Evolutionary conservation across 371 early-diverging fungal species (phyloP).

Genomic region (Mucor lusitanicus): DNA sequence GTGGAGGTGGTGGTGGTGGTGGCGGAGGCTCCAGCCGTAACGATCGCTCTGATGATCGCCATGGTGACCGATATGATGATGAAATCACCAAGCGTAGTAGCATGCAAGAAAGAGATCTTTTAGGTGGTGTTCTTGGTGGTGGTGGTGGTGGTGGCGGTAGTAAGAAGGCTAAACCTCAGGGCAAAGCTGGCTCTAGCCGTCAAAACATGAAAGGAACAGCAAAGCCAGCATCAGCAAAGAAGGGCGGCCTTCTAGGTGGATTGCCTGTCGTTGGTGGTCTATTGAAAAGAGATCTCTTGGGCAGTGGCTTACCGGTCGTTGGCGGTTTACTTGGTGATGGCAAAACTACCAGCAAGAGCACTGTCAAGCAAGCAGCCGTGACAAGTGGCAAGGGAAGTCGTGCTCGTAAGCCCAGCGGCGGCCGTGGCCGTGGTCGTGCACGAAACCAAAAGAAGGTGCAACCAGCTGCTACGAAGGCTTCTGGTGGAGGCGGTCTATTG

Average conservation of each 20-base stretch:
- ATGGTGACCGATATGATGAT: background rate
- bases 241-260: too few species aligned
- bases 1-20: background rate
- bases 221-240: too few species aligned
- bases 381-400: background rate
- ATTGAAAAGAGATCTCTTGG: too few species aligned
- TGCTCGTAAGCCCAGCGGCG: background rate
- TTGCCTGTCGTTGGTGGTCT: too few species aligned
- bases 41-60: too few species aligned
- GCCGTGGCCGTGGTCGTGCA: background rate
- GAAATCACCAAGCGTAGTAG: background rate
- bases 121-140: background rate
- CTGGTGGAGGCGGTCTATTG: background rate
- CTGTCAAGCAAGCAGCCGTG: background rate
- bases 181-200: too few species aligned
- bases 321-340: background rate
- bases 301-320: too few species aligned
- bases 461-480: background rate
- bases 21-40: background rate
- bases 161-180: too few species aligned
- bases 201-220: too few species aligned
- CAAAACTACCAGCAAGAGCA: background rate
- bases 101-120: background rate
- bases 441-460: background rate
- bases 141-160: too few species aligned